Percentiles rank a stretch among this genome's conserved stretches.
These are phyloP conservation scores for Oehlia diaphana DNA, from an alignment of 192 early-diverging fungal genomes.

Conservation along the genomic window DNA sequence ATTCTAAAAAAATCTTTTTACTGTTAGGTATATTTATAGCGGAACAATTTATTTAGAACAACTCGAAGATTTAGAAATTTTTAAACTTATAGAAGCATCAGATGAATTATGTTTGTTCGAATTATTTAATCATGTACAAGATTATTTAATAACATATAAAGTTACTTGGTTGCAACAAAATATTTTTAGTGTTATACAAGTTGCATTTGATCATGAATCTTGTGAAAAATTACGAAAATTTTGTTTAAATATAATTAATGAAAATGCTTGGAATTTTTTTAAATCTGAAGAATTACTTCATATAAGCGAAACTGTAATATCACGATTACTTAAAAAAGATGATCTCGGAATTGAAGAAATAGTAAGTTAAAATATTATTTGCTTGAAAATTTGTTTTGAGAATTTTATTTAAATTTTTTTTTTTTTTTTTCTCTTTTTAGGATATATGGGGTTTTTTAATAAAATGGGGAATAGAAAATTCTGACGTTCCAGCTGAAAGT, in stretches of 20 bases:
- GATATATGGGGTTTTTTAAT: slow-evolving; percentile 12
- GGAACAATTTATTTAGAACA: slow-evolving; percentile 4
- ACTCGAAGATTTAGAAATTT: slow-evolving; percentile 7
- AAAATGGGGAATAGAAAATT: neutral
- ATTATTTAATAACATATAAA: slow-evolving; percentile 10
- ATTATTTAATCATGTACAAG: slow-evolving; percentile 15
- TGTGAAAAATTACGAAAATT: slow-evolving; percentile 15
- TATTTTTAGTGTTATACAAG: neutral
- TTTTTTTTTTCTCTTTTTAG: neutral
- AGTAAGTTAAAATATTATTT: neutral
- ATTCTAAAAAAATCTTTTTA: neutral
- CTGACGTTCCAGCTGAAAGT: neutral
- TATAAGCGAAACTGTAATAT: neutral
- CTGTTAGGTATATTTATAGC: slow-evolving; percentile 9
- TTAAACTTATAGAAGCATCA: neutral
- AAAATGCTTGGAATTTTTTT: slow-evolving; percentile 6
- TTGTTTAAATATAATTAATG: neutral
- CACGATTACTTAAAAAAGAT: neutral
- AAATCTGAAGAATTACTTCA: slow-evolving; percentile 10
- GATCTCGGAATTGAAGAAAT: slow-evolving; percentile 14
- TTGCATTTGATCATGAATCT: neutral
- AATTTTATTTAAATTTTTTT: neutral
- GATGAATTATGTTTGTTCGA: slow-evolving; percentile 14
- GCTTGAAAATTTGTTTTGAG: neutral
- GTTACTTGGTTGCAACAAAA: slow-evolving; percentile 5